Base-by-base conservation (phyloP, 2,329 filamentous ascomycete species). In the Berkeleyomyces rouxiae region DNA sequence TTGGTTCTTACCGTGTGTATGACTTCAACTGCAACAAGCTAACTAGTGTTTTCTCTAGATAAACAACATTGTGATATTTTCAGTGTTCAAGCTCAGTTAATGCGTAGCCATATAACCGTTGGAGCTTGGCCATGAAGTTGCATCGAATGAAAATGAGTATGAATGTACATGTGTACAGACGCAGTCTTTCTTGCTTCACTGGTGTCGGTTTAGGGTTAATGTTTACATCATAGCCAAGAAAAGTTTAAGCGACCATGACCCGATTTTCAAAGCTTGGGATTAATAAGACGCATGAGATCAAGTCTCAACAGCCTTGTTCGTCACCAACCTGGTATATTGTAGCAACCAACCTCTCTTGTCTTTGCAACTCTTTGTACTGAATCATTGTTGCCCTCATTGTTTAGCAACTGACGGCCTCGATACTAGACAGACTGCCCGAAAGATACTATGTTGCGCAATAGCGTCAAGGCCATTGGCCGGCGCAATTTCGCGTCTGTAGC, bases 401-500 rank as follows among this genome's bases (percentile, higher is more conserved):
- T 39, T 31, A 42, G 9, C 39, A 23, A 33, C 10, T 33, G 3
- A 42, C 44, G 43, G 7, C 46, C 31, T 36, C 13, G 40, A 43
- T 9, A n/a, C 7, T 36, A 55, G 51, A 36, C 36, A 55, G 7
- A 55, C 4, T 7, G 7, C 10, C 40, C 58, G 16, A 10, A 36
- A 46, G 47, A 44, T 36, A 61, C 13, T 16, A 65, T 65, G 64
- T 61, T 65, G 47, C 64, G 61, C 37, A 59, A 43, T 23, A 65
- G 59, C 42, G 58, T 65, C 40, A 65, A 63, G 58, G 55, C 47
- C 36, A 58, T 65, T 16, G 57, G 63, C 63, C 61, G 46, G 39
- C 58, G 64, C 58, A 62, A 58, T 33, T 65, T 63, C 57, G 58
- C 64, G 51, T 51, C 64, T 53, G 53, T 61, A 43, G 61, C 61